A percentile compares a stretch with the other conserved stretches of the same genome.
Evolutionary conservation across 768 basidiomycete genomes (phyloP).

Genomic region (Serendipita sp.): DNA sequence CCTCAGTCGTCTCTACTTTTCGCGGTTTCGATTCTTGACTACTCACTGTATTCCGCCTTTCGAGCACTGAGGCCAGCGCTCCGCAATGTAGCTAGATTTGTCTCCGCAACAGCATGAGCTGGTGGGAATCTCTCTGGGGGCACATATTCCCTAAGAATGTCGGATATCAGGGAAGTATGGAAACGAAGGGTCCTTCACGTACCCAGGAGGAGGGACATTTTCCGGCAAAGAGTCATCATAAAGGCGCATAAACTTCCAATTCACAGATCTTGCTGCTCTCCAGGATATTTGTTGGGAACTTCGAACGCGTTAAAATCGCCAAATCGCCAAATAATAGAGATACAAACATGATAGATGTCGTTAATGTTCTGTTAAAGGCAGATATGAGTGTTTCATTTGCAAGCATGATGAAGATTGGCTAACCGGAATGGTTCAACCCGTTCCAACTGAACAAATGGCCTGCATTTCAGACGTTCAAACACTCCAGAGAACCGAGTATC

Average conservation of each 20-base stretch:
- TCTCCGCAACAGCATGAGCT: constrained; percentile 48
- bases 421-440: constrained; percentile 73
- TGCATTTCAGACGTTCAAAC: constrained; percentile 51
- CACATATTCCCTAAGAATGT: constrained; percentile 1
- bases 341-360: constrained; percentile 54
- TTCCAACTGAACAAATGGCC: constrained; percentile 61
- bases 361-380: constrained; percentile 36
- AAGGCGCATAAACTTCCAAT: constrained; percentile 59
- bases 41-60: constrained; percentile 81
- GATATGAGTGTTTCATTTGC: too few relatives aligned
- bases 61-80: constrained; percentile 64
- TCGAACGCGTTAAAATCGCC: not conserved
- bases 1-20: not conserved
- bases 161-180: not conserved
- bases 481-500: constrained; percentile 60
- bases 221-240: constrained; percentile 64
- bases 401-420: constrained; percentile 7
- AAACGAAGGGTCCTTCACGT: too few relatives aligned
- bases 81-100: constrained; percentile 42
- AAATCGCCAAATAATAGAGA: not conserved
- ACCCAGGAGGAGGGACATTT: constrained; percentile 33
- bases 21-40: not conserved
- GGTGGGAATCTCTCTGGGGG: constrained; percentile 46
- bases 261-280: constrained; percentile 73
- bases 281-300: constrained; percentile 76